Evolutionary conservation across 1,284 basidiomycete species (phyloP), one percentile per base, ranked within the genome.

Genomic region (Austroboletus novae-zelandiae): DNA sequence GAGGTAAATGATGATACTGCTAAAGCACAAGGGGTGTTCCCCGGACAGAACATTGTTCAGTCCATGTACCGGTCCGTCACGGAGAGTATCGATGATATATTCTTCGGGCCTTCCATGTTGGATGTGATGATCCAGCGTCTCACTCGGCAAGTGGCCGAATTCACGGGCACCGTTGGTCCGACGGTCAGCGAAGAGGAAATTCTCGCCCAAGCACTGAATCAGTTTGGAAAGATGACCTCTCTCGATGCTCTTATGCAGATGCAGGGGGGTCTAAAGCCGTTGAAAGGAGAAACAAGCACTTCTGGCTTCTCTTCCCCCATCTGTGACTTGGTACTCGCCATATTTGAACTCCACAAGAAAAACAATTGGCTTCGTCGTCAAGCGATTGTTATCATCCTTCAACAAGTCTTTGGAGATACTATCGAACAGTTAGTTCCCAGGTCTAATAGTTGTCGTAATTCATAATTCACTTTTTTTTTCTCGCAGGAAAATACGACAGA

Each of bases 311-410:
- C 93, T 1, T 86, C 86, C 1, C 94, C 96, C 0, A 97, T 99
- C 49, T 97, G 94, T 62, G 94, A 98, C 64, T 75, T 98, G 27
- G 79, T 98, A 35, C 79, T 98, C 47, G 91, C 94, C 20, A 77
- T 98, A 9, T 98, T 98, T 58, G 94, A 98, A 69, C 80, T 98
- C 23, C 88, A 97, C 70, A 92, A 93, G 74, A 89, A 91, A 68
- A 91, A 95, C 62, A 95, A 95, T 58, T 99, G 96, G 96, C 74
- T 98, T 30, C 78, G 95, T 45, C 78, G 93, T n/a, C 95, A 98
- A 68, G 95, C 96, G 2, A 93, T 98, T 57, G 90, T 98, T 13
- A 92, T 98, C 50, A 93, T 98, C 53, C 73, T 98, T 43, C 96
- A 98, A 68, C 95, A 98, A 65, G 84, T 98, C 5, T 76, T 99